phyloP scores from a whole-genome alignment of 2,329 filamentous ascomycete species.

The Colletotrichum gigasporum region DNA sequence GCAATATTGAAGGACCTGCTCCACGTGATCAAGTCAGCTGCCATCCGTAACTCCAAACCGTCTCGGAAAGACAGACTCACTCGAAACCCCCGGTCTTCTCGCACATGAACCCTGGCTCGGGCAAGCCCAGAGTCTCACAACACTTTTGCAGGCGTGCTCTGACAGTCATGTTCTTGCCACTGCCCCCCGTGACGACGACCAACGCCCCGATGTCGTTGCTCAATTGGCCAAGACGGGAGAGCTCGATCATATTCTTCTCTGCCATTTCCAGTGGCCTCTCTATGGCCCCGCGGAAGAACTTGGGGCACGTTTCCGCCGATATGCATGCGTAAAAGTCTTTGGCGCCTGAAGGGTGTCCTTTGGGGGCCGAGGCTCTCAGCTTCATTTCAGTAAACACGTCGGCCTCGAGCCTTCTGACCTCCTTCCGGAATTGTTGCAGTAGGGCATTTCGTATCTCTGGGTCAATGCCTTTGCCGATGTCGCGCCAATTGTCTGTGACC shows the following conservation, averaged over 20 bases:
- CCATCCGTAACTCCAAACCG: no score
- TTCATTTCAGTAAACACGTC: not conserved
- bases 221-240: not conserved
- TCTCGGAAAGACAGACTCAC: not conserved
- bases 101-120: not conserved
- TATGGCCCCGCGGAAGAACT: not conserved
- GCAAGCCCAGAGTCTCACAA: not conserved
- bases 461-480: not conserved
- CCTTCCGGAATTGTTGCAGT: not conserved
- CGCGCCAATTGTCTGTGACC: not conserved
- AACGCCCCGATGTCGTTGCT: not conserved
- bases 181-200: constrained; percentile 9
- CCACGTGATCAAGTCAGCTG: not conserved
- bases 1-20: not conserved
- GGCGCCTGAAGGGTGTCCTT: not conserved
- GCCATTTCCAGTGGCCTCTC: not conserved
- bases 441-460: not conserved
- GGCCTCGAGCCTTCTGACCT: not conserved
- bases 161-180: not conserved
- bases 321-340: not conserved
- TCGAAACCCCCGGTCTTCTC: not conserved
- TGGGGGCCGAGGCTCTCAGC: not conserved
- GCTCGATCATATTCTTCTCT: not conserved
- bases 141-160: not conserved
- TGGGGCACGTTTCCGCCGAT: not conserved